phyloP scores from a whole-genome alignment of 2,329 filamentous ascomycete species.

The Beauveria caledonica region DNA sequence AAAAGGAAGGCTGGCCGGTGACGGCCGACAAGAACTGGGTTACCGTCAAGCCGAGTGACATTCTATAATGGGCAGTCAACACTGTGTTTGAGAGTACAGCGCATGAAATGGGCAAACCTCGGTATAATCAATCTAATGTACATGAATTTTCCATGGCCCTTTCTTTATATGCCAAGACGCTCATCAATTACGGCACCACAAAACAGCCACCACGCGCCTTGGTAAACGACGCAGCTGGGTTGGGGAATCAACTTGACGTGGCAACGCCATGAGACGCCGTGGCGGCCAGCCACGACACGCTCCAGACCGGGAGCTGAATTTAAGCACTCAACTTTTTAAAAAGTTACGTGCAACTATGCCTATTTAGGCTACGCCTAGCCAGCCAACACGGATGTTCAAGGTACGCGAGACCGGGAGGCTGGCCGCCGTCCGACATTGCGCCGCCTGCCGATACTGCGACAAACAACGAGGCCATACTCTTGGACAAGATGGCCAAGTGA shows the following conservation, averaged over 20 bases:
- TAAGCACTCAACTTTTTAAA: too few species aligned
- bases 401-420: background rate
- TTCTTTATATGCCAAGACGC: background rate
- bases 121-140: background rate
- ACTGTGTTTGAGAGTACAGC: background rate
- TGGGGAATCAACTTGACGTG: background rate
- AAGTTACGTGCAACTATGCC: too few species aligned
- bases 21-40: constrained; percentile 39
- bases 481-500: background rate
- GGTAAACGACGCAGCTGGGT: too few species aligned
- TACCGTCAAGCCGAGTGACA: constrained; percentile 30
- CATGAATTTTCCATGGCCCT: background rate
- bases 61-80: constrained; percentile 20
- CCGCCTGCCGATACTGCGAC: background rate
- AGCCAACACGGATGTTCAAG: too few species aligned
- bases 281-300: background rate
- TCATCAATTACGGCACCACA: too few species aligned
- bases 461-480: background rate
- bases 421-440: background rate
- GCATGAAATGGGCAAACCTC: background rate
- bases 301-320: background rate
- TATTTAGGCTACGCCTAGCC: too few species aligned
- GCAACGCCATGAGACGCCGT: background rate
- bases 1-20: constrained; percentile 26
- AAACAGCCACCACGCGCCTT: too few species aligned